These are phyloP conservation scores for Trypanosoma rangeli DNA, from an alignment of 208 protist genomes.

Conservation along the genomic window DNA sequence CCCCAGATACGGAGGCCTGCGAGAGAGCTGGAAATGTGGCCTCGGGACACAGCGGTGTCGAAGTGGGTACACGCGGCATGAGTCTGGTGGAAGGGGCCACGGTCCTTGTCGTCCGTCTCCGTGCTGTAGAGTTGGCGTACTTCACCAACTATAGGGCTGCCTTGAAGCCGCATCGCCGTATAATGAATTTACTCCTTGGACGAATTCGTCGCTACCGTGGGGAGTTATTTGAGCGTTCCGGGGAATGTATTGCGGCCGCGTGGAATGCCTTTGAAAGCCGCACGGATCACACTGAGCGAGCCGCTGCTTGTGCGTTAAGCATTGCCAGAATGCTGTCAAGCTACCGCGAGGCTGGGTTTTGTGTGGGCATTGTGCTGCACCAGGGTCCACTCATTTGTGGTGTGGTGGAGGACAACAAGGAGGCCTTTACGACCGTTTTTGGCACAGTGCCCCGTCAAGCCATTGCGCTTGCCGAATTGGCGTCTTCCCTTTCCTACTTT, in stretches of 20 bases:
- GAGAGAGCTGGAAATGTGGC: not conserved
- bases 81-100: conserved; percentile 61
- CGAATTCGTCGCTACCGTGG: conserved; percentile 74
- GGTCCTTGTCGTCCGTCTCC: conserved; percentile 63
- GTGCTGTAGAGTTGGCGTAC: conserved; percentile 64
- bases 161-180: conserved; percentile 59
- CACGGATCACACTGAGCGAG: conserved; percentile 61
- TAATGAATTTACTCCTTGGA: conserved; percentile 74
- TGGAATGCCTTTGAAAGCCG: conserved; percentile 89
- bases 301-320: conserved; percentile 71
- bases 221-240: conserved; percentile 67
- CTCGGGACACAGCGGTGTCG: not conserved
- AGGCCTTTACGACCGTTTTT: conserved; percentile 82
- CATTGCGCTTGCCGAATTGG: conserved; percentile 58
- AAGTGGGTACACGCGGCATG: conserved; percentile 34
- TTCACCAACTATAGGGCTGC: conserved; percentile 61
- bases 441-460: conserved; percentile 65
- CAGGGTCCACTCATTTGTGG: conserved; percentile 81
- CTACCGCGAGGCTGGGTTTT: conserved; percentile 57
- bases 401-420: conserved; percentile 70
- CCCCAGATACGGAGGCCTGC: not conserved
- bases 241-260: conserved; percentile 67
- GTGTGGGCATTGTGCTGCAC: conserved; percentile 77
- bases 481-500: conserved; percentile 46
- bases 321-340: conserved; percentile 54